Evolutionary conservation across 1,284 basidiomycete species (phyloP).

Genomic region (Leccinum angustisporum): DNA sequence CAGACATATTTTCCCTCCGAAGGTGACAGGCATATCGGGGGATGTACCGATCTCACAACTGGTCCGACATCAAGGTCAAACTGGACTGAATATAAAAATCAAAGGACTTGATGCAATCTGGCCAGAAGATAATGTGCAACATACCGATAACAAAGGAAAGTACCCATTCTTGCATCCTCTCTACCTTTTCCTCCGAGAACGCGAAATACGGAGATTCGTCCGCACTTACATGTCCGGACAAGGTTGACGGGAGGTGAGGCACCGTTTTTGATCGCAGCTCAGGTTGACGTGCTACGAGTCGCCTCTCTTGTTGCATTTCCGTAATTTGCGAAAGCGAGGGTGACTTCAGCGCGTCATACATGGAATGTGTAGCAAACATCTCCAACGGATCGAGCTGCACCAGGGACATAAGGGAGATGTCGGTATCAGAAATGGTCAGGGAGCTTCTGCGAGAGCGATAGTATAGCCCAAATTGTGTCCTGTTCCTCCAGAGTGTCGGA

Average conservation of each 20-base stretch:
- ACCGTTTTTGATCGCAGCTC: conserved; percentile 43
- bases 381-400: conserved; percentile 3
- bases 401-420: conserved; percentile 19
- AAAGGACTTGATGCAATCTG: background rate
- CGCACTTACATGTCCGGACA: conserved; percentile 5
- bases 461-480: conserved; percentile 28
- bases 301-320: conserved; percentile 13
- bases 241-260: conserved; percentile 30
- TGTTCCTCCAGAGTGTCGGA: conserved; percentile 28
- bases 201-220: conserved; percentile 26
- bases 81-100: conserved; percentile 51
- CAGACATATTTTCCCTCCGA: conserved; percentile 85
- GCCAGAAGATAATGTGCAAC: conserved; percentile 15
- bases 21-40: conserved; percentile 58
- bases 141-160: conserved; percentile 74
- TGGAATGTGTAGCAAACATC: background rate
- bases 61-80: conserved; percentile 90
- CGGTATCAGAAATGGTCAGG: conserved; percentile 26
- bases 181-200: conserved; percentile 49
- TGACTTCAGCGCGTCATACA: conserved; percentile 22
- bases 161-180: conserved; percentile 73
- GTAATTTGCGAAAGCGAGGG: conserved; percentile 25
- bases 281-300: conserved; percentile 6
- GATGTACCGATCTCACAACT: conserved; percentile 73
- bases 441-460: conserved; percentile 30